Percentiles rank a stretch among this genome's conserved stretches.
These are phyloP conservation scores for Daldinia loculata DNA, from an alignment of 495 filamentous ascomycete species.

Conservation along the genomic window DNA sequence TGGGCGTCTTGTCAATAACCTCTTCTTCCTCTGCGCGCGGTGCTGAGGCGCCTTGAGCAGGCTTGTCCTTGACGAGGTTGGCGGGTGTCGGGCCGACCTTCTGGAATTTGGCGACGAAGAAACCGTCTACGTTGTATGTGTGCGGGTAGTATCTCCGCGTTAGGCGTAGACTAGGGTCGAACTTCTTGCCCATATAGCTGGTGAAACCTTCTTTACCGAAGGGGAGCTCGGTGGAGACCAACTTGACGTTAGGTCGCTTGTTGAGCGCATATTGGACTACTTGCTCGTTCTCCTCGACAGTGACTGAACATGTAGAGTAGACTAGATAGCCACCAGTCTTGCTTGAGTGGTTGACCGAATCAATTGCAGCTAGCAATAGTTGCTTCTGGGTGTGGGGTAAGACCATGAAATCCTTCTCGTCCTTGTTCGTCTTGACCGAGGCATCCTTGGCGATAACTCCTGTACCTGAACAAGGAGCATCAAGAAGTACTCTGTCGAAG, in stretches of 20 bases:
- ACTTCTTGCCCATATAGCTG: conserved; percentile 85
- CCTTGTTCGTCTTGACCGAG: conserved; percentile 96
- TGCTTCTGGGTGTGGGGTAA: conserved; percentile 95
- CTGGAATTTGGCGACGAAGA: conserved; percentile 97
- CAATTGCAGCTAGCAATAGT: conserved; percentile 90
- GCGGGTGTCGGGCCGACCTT: conserved; percentile 81
- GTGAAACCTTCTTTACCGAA: conserved; percentile 94
- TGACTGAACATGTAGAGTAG: conserved; percentile 88
- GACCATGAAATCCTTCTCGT: conserved; percentile 87
- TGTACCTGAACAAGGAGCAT: conserved; percentile 58
- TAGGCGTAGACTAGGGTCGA: conserved; percentile 83
- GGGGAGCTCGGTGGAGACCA: conserved; percentile 91
- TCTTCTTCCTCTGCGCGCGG: conserved; percentile 45
- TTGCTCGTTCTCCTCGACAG: conserved; percentile 90
- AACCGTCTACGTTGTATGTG: conserved; percentile 95
- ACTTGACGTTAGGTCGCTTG: conserved; percentile 89
- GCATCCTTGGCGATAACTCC: conserved; percentile 94
- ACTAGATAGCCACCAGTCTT: conserved; percentile 93
- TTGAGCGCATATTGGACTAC: conserved; percentile 92
- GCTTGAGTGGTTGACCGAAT: conserved; percentile 84
- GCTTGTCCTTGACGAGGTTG: conserved; percentile 59
- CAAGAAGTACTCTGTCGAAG: conserved; percentile 69
- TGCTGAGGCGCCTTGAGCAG: conserved; percentile 30
- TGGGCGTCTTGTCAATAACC: conserved; percentile 60
- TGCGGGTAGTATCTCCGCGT: conserved; percentile 94